Evolutionary conservation across 306 rosid species (phyloP), one percentile per base, ranked within the genome.

Genomic region (Ormosia emarginata): DNA sequence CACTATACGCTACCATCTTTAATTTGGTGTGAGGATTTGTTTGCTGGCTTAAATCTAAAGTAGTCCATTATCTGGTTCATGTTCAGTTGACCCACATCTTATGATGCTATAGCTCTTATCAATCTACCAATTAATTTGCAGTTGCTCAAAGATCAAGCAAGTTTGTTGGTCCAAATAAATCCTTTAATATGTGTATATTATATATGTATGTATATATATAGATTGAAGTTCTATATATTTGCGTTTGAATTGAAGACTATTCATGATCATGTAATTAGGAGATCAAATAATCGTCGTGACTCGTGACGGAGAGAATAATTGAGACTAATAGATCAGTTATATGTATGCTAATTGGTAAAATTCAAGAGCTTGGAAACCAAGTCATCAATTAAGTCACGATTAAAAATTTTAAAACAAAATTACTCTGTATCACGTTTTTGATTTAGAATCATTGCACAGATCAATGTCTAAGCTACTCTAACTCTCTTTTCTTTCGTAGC

Each of bases 21-120:
- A 44, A 36, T 77, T 72, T 52, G 86, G 85, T 83, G 81, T 57
- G 71, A 58, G 55, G 79, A 46, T 73, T 73, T 40, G 37, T 62
- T 81, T 78, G 44, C 57, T 74, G 73, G 73, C 63, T 75, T 75
- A 71, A 40, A 81, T 86, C 49, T 78, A 53, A 53, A 84, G 79
- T 24, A 53, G 79, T 78, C 44, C 84, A 47, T 78, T 50, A 69
- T 78, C 73, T 50, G 15, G 70, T 82, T 83, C 82, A 81, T 78
- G 82, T 43, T 66, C 44, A 80, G 84, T 81, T 87, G 90, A 85
- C 87, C 82, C 76, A 65, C 81, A 79, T 72, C 59, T 72, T 78
- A 13, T 44, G 70, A 66, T 81, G 63, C 57, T 18, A 14, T 41
- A 33, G 46, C 41, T 67, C 41, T 67, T 44, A 5, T 53, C 39